Conservation (phyloP, 441 rosid species). For the Eutrema salsugineum region DNA sequence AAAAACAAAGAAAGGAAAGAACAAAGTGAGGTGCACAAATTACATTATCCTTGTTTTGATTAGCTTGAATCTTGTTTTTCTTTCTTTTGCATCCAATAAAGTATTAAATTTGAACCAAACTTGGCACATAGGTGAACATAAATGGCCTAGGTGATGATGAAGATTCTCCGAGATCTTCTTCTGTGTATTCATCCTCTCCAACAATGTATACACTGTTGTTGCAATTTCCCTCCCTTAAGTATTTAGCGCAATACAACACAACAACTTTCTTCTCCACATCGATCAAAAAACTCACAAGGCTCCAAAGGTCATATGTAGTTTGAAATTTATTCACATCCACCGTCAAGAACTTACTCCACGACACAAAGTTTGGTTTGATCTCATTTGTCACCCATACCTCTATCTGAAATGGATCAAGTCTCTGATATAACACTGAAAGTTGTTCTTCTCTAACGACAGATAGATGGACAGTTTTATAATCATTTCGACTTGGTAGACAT, state of each 20-base stretch:
- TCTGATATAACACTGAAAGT: too few species aligned
- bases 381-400: slow-evolving; percentile 1
- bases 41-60: background rate
- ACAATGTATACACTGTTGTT: background rate
- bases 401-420: background rate
- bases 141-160: background rate
- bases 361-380: background rate
- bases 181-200: background rate
- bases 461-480: background rate
- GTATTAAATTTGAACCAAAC: background rate
- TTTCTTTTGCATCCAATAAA: background rate
- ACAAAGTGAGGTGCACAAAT: background rate
- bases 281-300: too few species aligned
- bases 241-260: background rate
- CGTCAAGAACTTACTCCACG: background rate
- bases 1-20: background rate
- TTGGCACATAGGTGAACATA: background rate
- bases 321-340: too few species aligned
- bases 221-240: background rate
- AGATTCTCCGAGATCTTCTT: background rate
- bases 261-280: background rate
- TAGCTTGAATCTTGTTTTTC: background rate
- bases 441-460: background rate
- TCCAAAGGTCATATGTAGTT: background rate
- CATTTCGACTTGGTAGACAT: background rate